Conservation (phyloP, 495 filamentous ascomycete species). For the Immersiella caudata region DNA sequence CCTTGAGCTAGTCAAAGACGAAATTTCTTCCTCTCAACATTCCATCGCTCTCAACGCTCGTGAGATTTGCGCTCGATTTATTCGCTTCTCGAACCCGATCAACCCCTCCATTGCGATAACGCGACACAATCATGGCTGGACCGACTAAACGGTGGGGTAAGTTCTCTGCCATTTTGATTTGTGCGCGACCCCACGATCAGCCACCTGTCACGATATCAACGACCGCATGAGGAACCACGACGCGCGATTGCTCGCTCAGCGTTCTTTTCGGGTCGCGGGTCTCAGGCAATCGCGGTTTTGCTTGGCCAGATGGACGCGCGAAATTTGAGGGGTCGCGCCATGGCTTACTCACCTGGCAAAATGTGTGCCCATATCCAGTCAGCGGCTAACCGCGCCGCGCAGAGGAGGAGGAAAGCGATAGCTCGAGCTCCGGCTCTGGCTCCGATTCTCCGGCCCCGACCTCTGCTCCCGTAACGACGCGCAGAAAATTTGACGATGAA, state of each 20-base stretch:
- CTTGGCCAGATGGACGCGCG: neutral
- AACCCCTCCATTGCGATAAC: conserved; percentile 7
- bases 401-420: conserved; percentile 69
- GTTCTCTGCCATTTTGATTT: conserved; percentile 28
- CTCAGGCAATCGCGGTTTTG: neutral
- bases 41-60: neutral
- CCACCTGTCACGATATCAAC: conserved; percentile 9
- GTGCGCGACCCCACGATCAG: conserved; percentile 27
- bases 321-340: neutral
- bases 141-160: conserved; percentile 42
- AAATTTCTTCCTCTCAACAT: neutral
- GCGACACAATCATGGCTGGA: conserved; percentile 33
- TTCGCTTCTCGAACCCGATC: neutral
- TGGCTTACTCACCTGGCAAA: neutral
- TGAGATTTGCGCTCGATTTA: neutral
- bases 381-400: conserved; percentile 43
- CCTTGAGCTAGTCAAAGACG: neutral
- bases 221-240: neutral
- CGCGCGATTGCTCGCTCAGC: neutral
- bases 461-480: conserved; percentile 39
- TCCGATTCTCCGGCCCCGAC: conserved; percentile 63
- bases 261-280: neutral
- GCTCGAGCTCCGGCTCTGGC: conserved; percentile 60
- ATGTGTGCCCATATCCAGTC: conserved; percentile 18
- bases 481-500: conserved; percentile 86